Base-by-base conservation (phyloP, 2,329 filamentous ascomycete species). In the Sclerotinia sclerotiorum region DNA sequence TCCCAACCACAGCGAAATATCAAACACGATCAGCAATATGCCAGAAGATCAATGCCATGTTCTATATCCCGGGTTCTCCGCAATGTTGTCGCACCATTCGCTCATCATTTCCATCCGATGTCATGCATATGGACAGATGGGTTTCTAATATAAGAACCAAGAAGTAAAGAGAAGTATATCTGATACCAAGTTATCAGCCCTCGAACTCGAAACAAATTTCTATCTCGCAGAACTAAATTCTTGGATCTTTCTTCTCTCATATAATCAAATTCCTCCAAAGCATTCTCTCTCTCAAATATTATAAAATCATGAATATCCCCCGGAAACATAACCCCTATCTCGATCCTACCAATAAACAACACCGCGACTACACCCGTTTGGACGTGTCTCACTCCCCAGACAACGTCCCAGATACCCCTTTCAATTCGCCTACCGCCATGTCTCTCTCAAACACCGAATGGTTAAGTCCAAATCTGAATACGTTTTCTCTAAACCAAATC, bases 321-420 rank as follows among this genome's bases (percentile, higher is more conserved):
- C 55, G n/a, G n/a, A 67, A 61, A 46, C 21, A 61, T 35, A 61
- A 67, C 32, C 55, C 55, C 4, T 67, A 67, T 29, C 55, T 67
- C 65, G 46, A 67, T 29, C 44, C 65, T 17, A 58, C n/a, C 5
- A 67, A 67, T 24, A 67, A 29, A 49, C n/a, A 49, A n/a, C 65
- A 61, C 7, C 42, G 54, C n/a, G 32, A 63, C n/a, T 63, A 63
- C 24, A 61, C 55, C 21, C 65, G 65, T 4, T 32, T 49, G n/a
- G 54, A 67, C 55, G 19, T 61, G 35, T 49, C 55, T 29, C 42
- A 67, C 5, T 61, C 42, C 21, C 42, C 65, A 27, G 55, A 67
- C 44, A 49, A n/a, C 55, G 65, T 67, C 24, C 65, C 65, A 39
- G 65, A 67, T 19, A 67, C 65, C 21, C 65, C 65, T 11, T 52